Conservation (phyloP, 2,329 filamentous ascomycete genomes). For the Ilyonectria sp. region DNA sequence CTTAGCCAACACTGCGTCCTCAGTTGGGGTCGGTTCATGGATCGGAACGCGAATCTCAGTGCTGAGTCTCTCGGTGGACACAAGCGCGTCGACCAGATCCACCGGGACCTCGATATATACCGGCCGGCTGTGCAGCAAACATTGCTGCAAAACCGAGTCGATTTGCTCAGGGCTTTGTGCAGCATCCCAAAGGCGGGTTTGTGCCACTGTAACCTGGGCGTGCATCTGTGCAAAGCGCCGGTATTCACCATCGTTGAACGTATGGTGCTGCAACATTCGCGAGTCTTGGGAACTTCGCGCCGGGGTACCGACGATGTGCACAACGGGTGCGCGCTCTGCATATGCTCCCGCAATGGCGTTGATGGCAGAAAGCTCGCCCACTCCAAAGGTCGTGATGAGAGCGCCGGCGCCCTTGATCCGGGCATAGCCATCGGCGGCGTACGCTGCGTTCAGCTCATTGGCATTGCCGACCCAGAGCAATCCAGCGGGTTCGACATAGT, state of each 20-base stretch:
- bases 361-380: conserved; percentile 70
- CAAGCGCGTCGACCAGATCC: conserved; percentile 62
- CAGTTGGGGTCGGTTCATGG: conserved; percentile 30
- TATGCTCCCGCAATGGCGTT: conserved; percentile 73
- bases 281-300: conserved; percentile 59
- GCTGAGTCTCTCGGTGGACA: conserved; percentile 46
- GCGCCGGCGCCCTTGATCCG: conserved; percentile 65
- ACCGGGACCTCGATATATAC: conserved; percentile 71
- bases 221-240: conserved; percentile 65
- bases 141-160: conserved; percentile 65
- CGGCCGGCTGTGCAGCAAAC: conserved; percentile 66
- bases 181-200: conserved; percentile 60
- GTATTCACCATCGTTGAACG: conserved; percentile 70
- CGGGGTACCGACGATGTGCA: conserved; percentile 72
- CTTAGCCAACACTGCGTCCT: conserved; percentile 50
- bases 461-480: conserved; percentile 65
- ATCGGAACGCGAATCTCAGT: conserved; percentile 40
- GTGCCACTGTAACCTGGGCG: conserved; percentile 64
- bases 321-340: conserved; percentile 68
- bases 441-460: conserved; percentile 72
- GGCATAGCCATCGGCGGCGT: conserved; percentile 72
- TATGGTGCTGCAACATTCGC: conserved; percentile 66
- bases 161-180: conserved; percentile 64
- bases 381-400: conserved; percentile 73
- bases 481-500: conserved; percentile 55